These are phyloP conservation scores for Gymnopilus dilepis DNA, from an alignment of 768 basidiomycete species.

Conservation along the genomic window DNA sequence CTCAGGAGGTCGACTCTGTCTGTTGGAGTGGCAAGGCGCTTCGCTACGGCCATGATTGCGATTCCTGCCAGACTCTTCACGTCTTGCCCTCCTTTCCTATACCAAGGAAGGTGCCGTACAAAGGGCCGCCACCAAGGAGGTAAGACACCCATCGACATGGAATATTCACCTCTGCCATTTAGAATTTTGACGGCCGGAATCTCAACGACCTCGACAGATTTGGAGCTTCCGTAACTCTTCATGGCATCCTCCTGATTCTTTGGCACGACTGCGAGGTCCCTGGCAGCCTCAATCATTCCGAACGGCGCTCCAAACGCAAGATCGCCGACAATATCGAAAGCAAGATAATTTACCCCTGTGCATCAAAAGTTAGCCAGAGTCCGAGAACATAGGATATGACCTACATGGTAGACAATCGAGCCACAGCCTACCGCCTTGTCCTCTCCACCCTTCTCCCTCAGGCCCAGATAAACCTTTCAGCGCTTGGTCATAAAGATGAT, in stretches of 20 bases:
- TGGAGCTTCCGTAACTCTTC: slow-evolving; percentile 55
- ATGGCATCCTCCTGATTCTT: slow-evolving; percentile 59
- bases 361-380: slow-evolving; percentile 15
- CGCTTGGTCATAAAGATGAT: slow-evolving; percentile 63
- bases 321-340: slow-evolving; percentile 81
- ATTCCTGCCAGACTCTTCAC: slow-evolving; percentile 79
- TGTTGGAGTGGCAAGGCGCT: slow-evolving; percentile 67
- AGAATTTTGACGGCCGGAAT: slow-evolving; percentile 87
- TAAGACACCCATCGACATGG: slow-evolving; percentile 81
- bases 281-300: slow-evolving; percentile 80
- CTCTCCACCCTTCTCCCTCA: slow-evolving; percentile 73
- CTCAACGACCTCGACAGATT: slow-evolving; percentile 51
- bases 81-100: slow-evolving; percentile 64
- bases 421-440: slow-evolving; percentile 69
- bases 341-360: slow-evolving; percentile 58
- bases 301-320: slow-evolving; percentile 89
- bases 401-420: slow-evolving; percentile 75
- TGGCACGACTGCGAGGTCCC: slow-evolving; percentile 75
- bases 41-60: slow-evolving; percentile 79
- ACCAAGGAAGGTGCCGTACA: slow-evolving; percentile 76
- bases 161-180: slow-evolving; percentile 87
- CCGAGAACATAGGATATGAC: slow-evolving; percentile 29
- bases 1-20: slow-evolving; percentile 84
- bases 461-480: slow-evolving; percentile 58
- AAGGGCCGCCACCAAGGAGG: slow-evolving; percentile 74